Evolutionary conservation across 2,329 filamentous ascomycete species (phyloP).

Genomic region (Botrytis paeoniae): DNA sequence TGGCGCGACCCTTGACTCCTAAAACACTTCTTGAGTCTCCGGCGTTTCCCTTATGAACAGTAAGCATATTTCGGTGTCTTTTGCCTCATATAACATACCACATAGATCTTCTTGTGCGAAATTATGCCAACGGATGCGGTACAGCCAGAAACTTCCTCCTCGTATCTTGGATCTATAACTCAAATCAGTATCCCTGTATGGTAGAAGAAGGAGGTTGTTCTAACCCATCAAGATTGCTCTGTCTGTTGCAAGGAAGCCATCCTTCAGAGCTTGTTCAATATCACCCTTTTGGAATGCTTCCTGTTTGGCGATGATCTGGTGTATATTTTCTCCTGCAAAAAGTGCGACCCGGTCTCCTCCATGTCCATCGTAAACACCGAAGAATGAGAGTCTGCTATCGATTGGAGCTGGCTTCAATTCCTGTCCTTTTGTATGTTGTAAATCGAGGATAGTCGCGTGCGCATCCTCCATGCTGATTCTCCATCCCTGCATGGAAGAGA

Average conservation of each 20-base stretch:
- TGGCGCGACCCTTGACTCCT: slow-evolving; percentile 94
- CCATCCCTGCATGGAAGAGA: slow-evolving; percentile 99
- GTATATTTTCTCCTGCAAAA: slow-evolving; percentile 88
- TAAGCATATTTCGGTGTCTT: slow-evolving; percentile 32
- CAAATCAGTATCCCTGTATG: slow-evolving; percentile 26
- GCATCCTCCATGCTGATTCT: slow-evolving; percentile 99
- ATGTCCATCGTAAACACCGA: slow-evolving; percentile 97
- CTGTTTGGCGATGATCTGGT: slow-evolving; percentile 92
- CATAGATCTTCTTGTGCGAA: slow-evolving; percentile 87
- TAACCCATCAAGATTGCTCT: slow-evolving; percentile 92
- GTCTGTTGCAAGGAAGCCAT: slow-evolving; percentile 95
- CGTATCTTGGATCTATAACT: slow-evolving; percentile 86
- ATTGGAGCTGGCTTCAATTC: slow-evolving; percentile 57
- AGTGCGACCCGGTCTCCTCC: slow-evolving; percentile 94
- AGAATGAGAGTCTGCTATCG: slow-evolving; percentile 79
- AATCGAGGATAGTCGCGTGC: slow-evolving; percentile 84
- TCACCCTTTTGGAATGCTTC: slow-evolving; percentile 88
- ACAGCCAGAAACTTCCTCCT: slow-evolving; percentile 97
- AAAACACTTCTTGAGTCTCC: slow-evolving; percentile 94
- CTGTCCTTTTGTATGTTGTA: slow-evolving; percentile 60
- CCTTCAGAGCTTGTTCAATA: slow-evolving; percentile 93
- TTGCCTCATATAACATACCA: slow-evolving; percentile 63
- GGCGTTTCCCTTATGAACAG: slow-evolving; percentile 74
- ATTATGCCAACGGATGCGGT: slow-evolving; percentile 91
- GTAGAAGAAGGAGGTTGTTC: slow-evolving; percentile 20